Conservation (phyloP, 2,329 filamentous ascomycete species). For the Corinectria fuckeliana region DNA sequence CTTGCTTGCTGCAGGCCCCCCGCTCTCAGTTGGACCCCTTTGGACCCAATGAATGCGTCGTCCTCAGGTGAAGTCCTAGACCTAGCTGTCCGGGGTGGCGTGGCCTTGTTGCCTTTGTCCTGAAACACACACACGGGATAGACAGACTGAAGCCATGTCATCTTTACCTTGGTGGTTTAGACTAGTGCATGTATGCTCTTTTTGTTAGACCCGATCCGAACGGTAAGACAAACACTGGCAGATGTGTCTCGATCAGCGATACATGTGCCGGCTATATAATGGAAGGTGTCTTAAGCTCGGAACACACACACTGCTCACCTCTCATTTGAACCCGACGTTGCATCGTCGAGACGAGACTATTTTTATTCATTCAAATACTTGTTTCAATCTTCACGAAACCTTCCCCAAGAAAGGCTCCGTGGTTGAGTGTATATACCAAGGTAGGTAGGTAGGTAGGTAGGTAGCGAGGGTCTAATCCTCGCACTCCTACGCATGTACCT, state of each 20-base stretch:
- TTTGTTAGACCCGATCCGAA: background rate
- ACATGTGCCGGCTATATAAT: background rate
- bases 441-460: background rate
- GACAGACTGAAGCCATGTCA: background rate
- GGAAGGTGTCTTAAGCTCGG: background rate
- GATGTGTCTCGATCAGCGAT: background rate
- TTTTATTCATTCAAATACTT: constrained; percentile 15
- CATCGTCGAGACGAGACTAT: constrained; percentile 6
- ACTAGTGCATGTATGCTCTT: background rate
- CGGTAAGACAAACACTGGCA: background rate
- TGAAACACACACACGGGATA: background rate
- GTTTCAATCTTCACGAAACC: background rate
- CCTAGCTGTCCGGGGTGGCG: background rate
- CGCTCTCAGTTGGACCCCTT: background rate
- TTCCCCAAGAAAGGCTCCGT: background rate
- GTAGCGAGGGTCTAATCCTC: background rate
- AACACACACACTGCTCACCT: background rate
- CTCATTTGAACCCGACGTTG: background rate
- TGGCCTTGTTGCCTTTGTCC: constrained; percentile 6
- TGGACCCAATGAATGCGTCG: background rate
- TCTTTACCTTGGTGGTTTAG: background rate
- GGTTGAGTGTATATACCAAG: constrained; percentile 11
- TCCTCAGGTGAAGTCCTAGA: background rate
- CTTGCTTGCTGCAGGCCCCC: background rate
- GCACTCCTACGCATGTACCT: constrained; percentile 1